phyloP scores from a whole-genome alignment of 345 rosid species.

The Salix suchowensis region DNA sequence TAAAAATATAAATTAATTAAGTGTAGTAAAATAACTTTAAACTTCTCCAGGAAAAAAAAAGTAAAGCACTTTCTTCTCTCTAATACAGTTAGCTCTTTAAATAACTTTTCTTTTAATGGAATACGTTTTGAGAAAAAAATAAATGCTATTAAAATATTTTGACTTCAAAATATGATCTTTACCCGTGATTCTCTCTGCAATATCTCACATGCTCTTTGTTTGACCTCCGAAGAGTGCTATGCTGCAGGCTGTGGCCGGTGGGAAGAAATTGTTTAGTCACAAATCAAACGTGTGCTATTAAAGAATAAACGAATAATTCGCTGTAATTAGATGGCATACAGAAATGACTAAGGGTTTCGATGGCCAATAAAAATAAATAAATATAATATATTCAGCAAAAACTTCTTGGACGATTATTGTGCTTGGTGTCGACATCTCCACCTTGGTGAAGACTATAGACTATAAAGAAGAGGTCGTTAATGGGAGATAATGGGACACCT shows the following conservation, averaged over 20 bases:
- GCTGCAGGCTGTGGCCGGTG: neutral
- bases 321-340: neutral
- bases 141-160: too few species aligned
- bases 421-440: conserved; percentile 11
- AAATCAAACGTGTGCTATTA: neutral
- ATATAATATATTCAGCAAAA: neutral
- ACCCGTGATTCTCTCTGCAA: neutral
- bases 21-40: too few species aligned
- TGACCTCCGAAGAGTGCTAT: neutral
- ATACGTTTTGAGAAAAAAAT: too few species aligned
- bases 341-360: neutral
- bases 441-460: neutral
- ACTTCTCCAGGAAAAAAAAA: too few species aligned
- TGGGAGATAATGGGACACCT: neutral
- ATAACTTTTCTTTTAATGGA: too few species aligned
- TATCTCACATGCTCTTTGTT: neutral
- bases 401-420: neutral
- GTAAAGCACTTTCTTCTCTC: too few species aligned
- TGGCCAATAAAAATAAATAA: neutral
- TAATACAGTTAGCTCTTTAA: too few species aligned
- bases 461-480: neutral
- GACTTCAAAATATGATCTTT: too few species aligned
- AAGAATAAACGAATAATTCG: neutral
- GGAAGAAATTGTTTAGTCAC: neutral
- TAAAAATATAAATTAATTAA: too few species aligned